These are phyloP conservation scores for Cercospora canescens DNA, from an alignment of 2,329 filamentous ascomycete genomes.

Conservation along the genomic window DNA sequence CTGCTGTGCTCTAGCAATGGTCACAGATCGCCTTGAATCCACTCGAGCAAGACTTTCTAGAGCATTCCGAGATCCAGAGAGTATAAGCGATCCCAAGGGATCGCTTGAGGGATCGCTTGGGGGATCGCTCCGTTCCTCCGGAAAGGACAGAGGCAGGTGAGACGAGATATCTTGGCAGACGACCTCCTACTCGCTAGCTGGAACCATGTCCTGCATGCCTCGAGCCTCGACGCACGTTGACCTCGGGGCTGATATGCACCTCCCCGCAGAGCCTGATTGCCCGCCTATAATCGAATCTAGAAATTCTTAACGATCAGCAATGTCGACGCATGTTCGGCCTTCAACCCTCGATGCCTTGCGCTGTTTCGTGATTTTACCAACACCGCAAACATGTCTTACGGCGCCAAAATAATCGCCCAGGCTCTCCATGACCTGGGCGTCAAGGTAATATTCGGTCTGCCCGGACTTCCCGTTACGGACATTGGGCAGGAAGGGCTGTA, in stretches of 20 bases:
- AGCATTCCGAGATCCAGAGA: not conserved
- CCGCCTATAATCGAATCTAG: not conserved
- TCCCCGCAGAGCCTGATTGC: not conserved
- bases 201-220: constrained; percentile 4
- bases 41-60: not conserved
- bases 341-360: not conserved
- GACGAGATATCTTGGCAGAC: constrained; percentile 3
- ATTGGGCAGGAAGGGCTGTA: constrained; percentile 59
- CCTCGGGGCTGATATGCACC: constrained; percentile 8
- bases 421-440: constrained; percentile 52
- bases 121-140: not conserved
- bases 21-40: not conserved
- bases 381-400: constrained; percentile 26
- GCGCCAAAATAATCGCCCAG: constrained; percentile 51
- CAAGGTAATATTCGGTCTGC: constrained; percentile 54
- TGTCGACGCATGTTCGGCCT: not conserved
- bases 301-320: not conserved
- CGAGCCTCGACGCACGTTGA: constrained; percentile 8
- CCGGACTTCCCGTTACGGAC: constrained; percentile 58
- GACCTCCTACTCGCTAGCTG: not conserved
- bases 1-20: not conserved
- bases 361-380: not conserved
- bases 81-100: not conserved
- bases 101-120: not conserved
- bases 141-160: not conserved